Percentiles rank a stretch among this genome's conserved stretches.
These are phyloP conservation scores for Macrophomina phaseolina DNA, from an alignment of 2,329 filamentous ascomycete species.

Conservation along the genomic window DNA sequence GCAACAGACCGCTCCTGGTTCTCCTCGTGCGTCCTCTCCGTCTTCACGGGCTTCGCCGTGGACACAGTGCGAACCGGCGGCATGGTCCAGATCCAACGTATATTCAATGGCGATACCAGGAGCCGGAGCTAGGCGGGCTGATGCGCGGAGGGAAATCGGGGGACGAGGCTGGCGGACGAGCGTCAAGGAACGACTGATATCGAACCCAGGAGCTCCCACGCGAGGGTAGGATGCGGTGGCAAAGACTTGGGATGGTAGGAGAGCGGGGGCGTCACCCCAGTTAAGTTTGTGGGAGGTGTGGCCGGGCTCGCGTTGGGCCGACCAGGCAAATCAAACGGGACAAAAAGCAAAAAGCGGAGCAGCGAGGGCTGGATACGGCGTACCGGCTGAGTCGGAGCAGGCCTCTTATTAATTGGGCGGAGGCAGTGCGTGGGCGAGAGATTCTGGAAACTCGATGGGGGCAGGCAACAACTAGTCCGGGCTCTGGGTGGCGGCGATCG, in stretches of 20 bases:
- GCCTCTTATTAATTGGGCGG: conserved; percentile 5
- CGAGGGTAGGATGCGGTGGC: conserved; percentile 2
- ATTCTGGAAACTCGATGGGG: conserved; percentile 18
- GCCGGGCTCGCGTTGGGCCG: conserved; percentile 14
- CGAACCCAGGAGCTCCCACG: conserved; percentile 27
- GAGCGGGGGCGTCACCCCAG: conserved; percentile 23
- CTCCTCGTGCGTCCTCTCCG: conserved; percentile 77
- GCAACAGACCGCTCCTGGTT: conserved; percentile 70
- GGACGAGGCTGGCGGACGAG: not conserved
- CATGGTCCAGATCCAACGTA: conserved; percentile 35
- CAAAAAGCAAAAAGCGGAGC: conserved; percentile 25
- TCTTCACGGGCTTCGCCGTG: conserved; percentile 59
- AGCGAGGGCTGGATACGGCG: not conserved
- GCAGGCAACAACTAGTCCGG: conserved; percentile 2
- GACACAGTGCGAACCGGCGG: conserved; percentile 44
- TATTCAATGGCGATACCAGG: not conserved
- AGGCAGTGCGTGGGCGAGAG: not conserved
- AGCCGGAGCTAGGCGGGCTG: not conserved
- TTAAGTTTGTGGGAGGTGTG: not conserved
- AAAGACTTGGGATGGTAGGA: not conserved
- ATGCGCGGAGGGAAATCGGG: not conserved
- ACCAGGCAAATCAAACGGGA: conserved; percentile 8
- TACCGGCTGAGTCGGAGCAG: not conserved
- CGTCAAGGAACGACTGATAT: conserved; percentile 29
- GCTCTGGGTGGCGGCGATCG: conserved; percentile 18